These are phyloP conservation scores for Ustanciosporium gigantosporum DNA, from an alignment of 1,284 basidiomycete genomes.

Conservation along the genomic window DNA sequence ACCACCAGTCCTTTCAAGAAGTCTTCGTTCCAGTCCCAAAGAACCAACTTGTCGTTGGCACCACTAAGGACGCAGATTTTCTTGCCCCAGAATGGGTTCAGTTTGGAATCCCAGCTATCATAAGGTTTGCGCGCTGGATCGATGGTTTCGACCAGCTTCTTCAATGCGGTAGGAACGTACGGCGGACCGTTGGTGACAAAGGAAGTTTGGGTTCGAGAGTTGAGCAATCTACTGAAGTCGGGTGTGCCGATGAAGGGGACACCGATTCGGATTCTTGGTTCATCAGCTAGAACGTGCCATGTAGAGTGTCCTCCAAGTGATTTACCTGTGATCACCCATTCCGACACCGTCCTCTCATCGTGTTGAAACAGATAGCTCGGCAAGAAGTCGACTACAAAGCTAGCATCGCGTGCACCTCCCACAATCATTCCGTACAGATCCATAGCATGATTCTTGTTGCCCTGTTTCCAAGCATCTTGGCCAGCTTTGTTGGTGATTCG, in stretches of 20 bases:
- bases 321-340: constrained; percentile 73
- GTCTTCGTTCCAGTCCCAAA: constrained; percentile 50
- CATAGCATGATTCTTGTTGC: constrained; percentile 50
- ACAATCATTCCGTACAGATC: constrained; percentile 61
- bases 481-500: constrained; percentile 51
- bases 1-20: constrained; percentile 48
- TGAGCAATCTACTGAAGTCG: constrained; percentile 65
- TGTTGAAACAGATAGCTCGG: constrained; percentile 76
- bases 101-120: constrained; percentile 22
- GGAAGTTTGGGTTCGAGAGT: constrained; percentile 42
- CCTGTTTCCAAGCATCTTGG: constrained; percentile 61
- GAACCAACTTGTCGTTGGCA: constrained; percentile 52
- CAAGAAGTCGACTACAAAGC: constrained; percentile 79
- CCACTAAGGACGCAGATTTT: constrained; percentile 55
- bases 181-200: constrained; percentile 51
- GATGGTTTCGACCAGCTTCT: constrained; percentile 38
- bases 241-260: constrained; percentile 78
- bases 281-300: constrained; percentile 70
- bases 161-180: constrained; percentile 47
- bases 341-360: constrained; percentile 69
- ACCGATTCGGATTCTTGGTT: constrained; percentile 72
- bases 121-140: constrained; percentile 48
- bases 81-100: constrained; percentile 55
- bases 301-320: constrained; percentile 78
- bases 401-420: constrained; percentile 76